Evolutionary conservation across 148 eudicot species (phyloP), one percentile per base, ranked within the genome.

Genomic region (Vaccinium vitisidaea): DNA sequence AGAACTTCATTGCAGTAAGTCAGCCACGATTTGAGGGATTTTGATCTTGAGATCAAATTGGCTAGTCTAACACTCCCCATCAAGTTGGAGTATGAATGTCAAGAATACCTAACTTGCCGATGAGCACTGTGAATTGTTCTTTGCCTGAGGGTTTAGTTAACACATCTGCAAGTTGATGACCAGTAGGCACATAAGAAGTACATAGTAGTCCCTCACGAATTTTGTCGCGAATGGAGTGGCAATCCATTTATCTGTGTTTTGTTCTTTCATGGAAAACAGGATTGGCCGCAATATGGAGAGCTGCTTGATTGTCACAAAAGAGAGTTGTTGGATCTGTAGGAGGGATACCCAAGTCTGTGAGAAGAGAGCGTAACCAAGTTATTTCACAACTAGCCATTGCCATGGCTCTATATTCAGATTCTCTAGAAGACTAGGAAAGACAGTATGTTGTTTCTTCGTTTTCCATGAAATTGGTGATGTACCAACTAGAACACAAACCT

Each of bases 231-330:
- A 4, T 43, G 19, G 49, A 21, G 16, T 81, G 19, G 23, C 74
- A 61, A 61, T 61, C 54, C 9, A 61, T 63, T 63, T 61, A 36
- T 4, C 21, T 43, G 8, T 63, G 75, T 15, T 63, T 81, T 36
- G 75, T 43, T 12, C 75, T 5, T 12, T 81, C 54, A 46, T 81
- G 58, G 2, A 81, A 63, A 36, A 79, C 23, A 0, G 82, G 82
- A 79, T 54, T 55, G 18, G 69, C 46, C 1, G 30, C 52, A 32
- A 80, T 80, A 19, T 80, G 49, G 4, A 80, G 43, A 30, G 69
- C 50, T 13, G 82, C 70, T 80, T 80, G 82, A n/a, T 81, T 81
- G 73, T 81, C 75, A 48, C 75, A 81, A 48, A 32, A 81, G 14
- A 81, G 10, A 8, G 18, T 14, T 65, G 54, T 19, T 30, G 83